Evolutionary conservation across 129 eudicot genomes (phyloP).

Genomic region (Kitagawia praeruptora): DNA sequence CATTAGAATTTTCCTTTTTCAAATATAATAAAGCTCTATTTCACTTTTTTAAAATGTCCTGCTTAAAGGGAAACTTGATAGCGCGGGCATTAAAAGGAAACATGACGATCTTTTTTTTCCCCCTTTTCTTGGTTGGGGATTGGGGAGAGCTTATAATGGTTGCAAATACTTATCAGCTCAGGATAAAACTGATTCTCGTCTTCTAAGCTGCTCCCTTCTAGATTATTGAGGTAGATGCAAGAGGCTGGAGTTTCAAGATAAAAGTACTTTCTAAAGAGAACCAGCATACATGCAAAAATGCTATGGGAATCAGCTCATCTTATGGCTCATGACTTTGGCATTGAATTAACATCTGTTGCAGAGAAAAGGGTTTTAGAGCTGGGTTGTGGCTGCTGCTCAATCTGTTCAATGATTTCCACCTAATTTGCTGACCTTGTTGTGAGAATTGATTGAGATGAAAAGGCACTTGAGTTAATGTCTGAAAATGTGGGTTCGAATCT

Average conservation of each 20-base stretch:
- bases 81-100: neutral
- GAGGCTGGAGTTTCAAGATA: constrained; percentile 62
- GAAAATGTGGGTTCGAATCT: constrained; percentile 56
- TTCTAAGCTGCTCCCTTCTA: constrained; percentile 6
- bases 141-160: neutral
- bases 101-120: neutral
- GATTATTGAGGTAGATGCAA: constrained; percentile 42
- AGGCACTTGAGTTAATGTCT: constrained; percentile 46
- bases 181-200: neutral
- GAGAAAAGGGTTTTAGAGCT: constrained; percentile 63
- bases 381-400: constrained; percentile 48
- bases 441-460: constrained; percentile 74
- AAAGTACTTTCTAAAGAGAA: constrained; percentile 66
- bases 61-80: neutral
- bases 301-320: constrained; percentile 95
- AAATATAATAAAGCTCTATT: neutral
- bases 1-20: neutral
- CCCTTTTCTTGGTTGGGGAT: neutral
- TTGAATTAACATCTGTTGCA: constrained; percentile 46
- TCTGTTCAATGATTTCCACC: constrained; percentile 78
- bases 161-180: neutral
- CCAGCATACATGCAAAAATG: constrained; percentile 92
- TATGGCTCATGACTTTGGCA: constrained; percentile 84
- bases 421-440: constrained; percentile 60
- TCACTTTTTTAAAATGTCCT: neutral